These are phyloP conservation scores for Yueomyces sp. DNA, from an alignment of 805 yeast species.

Conservation along the genomic window DNA sequence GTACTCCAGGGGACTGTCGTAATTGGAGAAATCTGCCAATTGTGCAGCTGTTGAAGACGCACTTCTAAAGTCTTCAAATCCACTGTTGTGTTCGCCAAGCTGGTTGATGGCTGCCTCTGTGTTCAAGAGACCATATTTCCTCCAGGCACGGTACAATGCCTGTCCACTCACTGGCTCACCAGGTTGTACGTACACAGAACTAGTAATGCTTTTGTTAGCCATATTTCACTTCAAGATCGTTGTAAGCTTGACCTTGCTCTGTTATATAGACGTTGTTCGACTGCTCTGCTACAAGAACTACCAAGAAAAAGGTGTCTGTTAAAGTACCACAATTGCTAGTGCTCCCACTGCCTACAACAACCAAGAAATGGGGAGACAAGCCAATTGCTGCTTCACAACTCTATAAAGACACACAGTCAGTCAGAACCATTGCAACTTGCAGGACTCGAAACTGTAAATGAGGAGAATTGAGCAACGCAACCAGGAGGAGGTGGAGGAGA, in stretches of 20 bases:
- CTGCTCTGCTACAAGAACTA: no score
- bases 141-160: constrained; percentile 61
- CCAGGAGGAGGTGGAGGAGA: no score
- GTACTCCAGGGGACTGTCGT: background rate
- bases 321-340: no score
- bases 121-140: constrained; percentile 49
- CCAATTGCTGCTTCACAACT: no score
- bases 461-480: no score
- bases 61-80: background rate
- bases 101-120: constrained; percentile 21
- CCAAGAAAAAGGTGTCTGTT: no score
- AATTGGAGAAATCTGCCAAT: background rate
- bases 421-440: no score
- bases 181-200: constrained; percentile 47
- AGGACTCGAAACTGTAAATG: no score
- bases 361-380: no score
- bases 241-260: background rate
- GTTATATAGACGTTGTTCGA: background rate
- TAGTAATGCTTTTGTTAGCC: background rate
- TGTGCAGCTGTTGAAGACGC: background rate
- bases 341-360: no score
- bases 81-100: background rate
- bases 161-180: constrained; percentile 64
- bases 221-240: background rate
- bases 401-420: no score